phyloP scores from a whole-genome alignment of 148 eudicot species.

The Nepenthes gracilis region DNA sequence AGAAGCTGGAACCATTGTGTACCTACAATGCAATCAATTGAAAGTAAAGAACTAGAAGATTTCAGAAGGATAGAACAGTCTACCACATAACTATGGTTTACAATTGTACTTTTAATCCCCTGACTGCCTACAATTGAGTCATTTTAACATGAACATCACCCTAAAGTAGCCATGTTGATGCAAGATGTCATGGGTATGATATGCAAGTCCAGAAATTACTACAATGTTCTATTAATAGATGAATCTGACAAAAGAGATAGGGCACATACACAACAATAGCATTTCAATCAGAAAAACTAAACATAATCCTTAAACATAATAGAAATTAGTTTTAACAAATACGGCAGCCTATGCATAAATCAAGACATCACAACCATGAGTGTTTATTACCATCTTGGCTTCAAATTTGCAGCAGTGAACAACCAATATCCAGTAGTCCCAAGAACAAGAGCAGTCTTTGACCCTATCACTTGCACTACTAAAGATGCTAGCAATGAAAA shows the following conservation, averaged over 20 bases:
- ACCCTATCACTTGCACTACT: slow-evolving; percentile 67
- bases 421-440: slow-evolving; percentile 96
- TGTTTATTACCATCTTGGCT: slow-evolving; percentile 59
- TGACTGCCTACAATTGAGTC: not conserved
- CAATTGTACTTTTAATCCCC: too few relatives aligned
- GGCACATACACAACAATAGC: too few relatives aligned
- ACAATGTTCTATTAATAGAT: too few relatives aligned
- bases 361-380: too few relatives aligned
- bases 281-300: too few relatives aligned
- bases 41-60: not conserved
- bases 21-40: slow-evolving; percentile 33
- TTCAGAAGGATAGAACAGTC: not conserved
- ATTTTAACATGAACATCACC: not conserved
- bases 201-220: too few relatives aligned
- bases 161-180: not conserved
- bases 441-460: slow-evolving; percentile 62
- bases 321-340: too few relatives aligned
- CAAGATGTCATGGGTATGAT: not conserved
- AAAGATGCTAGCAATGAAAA: slow-evolving; percentile 68
- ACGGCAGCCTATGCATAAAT: too few relatives aligned
- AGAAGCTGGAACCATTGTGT: slow-evolving; percentile 94
- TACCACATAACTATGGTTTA: not conserved
- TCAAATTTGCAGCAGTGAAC: slow-evolving; percentile 88
- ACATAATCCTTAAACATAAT: too few relatives aligned
- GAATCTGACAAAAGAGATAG: too few relatives aligned